Conservation (phyloP, 805 yeast genomes). For the Isabelozyma heimii region DNA sequence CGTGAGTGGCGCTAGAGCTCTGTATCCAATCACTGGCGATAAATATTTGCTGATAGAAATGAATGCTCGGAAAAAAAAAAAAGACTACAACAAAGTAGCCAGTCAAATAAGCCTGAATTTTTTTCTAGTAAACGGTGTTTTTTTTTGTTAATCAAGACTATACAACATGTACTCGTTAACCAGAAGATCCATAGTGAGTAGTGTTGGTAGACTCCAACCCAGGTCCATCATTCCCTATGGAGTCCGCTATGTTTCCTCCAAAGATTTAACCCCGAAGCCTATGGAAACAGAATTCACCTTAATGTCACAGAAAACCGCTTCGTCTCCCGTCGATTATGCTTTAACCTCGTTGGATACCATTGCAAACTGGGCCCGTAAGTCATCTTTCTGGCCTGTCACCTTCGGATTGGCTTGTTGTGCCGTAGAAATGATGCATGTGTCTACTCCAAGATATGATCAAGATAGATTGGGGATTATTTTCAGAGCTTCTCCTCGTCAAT, state of each 20-base stretch:
- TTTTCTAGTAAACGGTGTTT: not conserved
- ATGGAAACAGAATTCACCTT: constrained; percentile 71
- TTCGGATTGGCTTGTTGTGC: constrained; percentile 93
- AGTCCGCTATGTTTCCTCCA: constrained; percentile 30
- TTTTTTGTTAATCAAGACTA: too few relatives aligned
- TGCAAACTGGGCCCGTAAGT: constrained; percentile 89
- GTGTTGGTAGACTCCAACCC: constrained; percentile 15
- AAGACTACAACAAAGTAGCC: constrained; percentile 3
- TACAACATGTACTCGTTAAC: constrained; percentile 25
- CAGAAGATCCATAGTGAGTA: constrained; percentile 19
- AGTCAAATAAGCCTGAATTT: not conserved
- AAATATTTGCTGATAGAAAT: constrained; percentile 35
- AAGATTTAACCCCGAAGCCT: constrained; percentile 47
- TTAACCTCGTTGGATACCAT: constrained; percentile 77
- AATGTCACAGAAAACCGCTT: constrained; percentile 56
- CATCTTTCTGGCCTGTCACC: constrained; percentile 91
- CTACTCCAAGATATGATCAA: constrained; percentile 88
- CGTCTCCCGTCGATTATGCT: constrained; percentile 70
- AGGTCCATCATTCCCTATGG: constrained; percentile 11
- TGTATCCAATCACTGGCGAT: constrained; percentile 30
- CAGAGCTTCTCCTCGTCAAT: constrained; percentile 91
- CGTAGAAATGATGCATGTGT: constrained; percentile 92
- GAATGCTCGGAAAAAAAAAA: constrained; percentile 9
- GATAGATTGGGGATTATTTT: constrained; percentile 89
- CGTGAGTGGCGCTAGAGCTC: not conserved